A percentile compares a stretch with the other conserved stretches of the same genome.
These are phyloP conservation scores for Lolium multiflorum DNA, from an alignment of 176 grass and related monocot species.

Conservation along the genomic window DNA sequence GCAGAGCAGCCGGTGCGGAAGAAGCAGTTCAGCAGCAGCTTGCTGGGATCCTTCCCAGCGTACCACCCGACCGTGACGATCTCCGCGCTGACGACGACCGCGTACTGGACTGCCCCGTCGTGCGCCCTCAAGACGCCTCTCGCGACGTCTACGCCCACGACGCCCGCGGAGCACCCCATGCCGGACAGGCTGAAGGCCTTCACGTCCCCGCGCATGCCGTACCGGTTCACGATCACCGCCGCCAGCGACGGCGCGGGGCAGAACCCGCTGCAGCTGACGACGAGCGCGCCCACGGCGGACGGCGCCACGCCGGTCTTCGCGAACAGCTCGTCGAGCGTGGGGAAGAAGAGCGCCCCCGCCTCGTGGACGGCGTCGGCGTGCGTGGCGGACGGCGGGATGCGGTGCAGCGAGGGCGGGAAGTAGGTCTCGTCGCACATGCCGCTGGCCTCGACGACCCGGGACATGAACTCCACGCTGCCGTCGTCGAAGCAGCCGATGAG, in stretches of 20 bases:
- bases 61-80: conserved; percentile 59
- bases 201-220: background rate
- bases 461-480: conserved; percentile 14
- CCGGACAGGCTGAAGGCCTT: conserved; percentile 1
- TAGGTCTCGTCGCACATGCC: conserved; percentile 28
- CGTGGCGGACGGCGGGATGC: conserved; percentile 15
- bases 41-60: conserved; percentile 40
- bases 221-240: background rate
- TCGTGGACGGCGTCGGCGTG: conserved; percentile 24
- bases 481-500: conserved; percentile 25
- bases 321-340: conserved; percentile 15
- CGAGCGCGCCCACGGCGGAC: conserved; percentile 1
- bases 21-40: conserved; percentile 58
- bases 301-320: conserved; percentile 6
- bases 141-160: conserved; percentile 46
- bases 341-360: conserved; percentile 6
- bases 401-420: conserved; percentile 12
- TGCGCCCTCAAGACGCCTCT: conserved; percentile 25
- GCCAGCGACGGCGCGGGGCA: conserved; percentile 9
- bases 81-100: conserved; percentile 54
- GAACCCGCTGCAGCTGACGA: conserved; percentile 28
- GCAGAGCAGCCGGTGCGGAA: conserved; percentile 27
- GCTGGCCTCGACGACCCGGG: conserved; percentile 1
- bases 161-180: conserved; percentile 12
- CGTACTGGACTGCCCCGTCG: conserved; percentile 14